Conservation (phyloP, 495 filamentous ascomycete genomes). For the Cercophora sp. region DNA sequence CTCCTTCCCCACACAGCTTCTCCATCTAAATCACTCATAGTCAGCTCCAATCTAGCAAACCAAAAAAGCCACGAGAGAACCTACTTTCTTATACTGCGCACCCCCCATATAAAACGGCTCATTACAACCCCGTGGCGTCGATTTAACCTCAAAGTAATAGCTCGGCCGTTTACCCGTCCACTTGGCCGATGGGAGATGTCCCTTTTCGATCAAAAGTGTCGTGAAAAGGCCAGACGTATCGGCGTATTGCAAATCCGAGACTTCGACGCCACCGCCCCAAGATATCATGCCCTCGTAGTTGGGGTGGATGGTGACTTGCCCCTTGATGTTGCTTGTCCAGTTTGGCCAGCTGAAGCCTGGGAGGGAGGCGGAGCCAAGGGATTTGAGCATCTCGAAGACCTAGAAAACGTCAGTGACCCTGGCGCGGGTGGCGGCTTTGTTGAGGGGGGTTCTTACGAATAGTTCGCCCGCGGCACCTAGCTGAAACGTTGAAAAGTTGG, state of each 20-base stretch:
- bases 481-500: not conserved
- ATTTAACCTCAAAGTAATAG: conserved; percentile 46
- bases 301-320: conserved; percentile 28
- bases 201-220: conserved; percentile 25
- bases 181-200: conserved; percentile 19
- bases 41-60: not conserved
- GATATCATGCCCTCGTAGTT: conserved; percentile 30
- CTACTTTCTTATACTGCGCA: conserved; percentile 35
- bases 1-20: not conserved
- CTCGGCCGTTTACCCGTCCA: conserved; percentile 15
- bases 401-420: not conserved
- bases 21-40: conserved; percentile 14
- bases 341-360: conserved; percentile 27
- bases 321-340: conserved; percentile 41
- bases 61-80: not conserved
- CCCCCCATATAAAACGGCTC: conserved; percentile 39
- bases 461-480: conserved; percentile 1
- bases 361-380: conserved; percentile 13
- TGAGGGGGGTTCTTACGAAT: not conserved
- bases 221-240: conserved; percentile 34
- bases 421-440: not conserved
- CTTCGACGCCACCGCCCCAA: conserved; percentile 32
- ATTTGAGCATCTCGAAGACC: conserved; percentile 37
- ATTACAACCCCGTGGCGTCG: conserved; percentile 31
- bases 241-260: conserved; percentile 36